Base-by-base conservation (phyloP, 192 early-diverging fungal genomes). In the Oehlia diaphana region DNA sequence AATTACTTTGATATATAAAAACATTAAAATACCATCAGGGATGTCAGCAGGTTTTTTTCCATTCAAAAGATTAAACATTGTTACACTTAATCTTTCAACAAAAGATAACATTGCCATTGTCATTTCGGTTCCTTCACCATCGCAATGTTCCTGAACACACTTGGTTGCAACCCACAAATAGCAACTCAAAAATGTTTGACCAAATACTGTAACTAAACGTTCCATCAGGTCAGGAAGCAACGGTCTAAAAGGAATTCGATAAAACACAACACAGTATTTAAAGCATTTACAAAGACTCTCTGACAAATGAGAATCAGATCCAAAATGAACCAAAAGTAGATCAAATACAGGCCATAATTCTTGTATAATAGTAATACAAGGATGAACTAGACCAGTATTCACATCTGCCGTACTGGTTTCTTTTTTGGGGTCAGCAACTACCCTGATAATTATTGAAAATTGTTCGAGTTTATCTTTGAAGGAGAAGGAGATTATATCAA, bases 121-220 rank as follows among this genome's bases (percentile, higher is more conserved):
- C 72, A 83, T 81, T 64, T 87, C 84, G 78, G 81, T 85, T 50
- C 79, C 79, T 44, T 88, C 90, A 78, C 91, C 89, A 23, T 79
- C 83, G 19, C 80, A 89, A 90, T 92, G 91, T 62, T 90, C 88
- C 14, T 89, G 81, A 19, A 96, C 87, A 79, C 90, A 87, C 66
- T 92, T 88, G 6, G 83, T 82, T 33, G 91, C 87, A 2, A 93
- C 89, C 97, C 97, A 99, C 68, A 99, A 83, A 78, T 96, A 95
- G 49, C 88, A 90, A 47, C 92, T 83, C 31, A 89, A 47, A 1
- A 89, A 87, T 4, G 92, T 92, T 72, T 87, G 85, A 72, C 90
- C 87, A 85, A 94, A 98, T n/a, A 87, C 86, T 68, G 72, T 81
- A 21, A 93, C 91, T 4, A 94, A 74, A 12, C 87, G 83, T 26